Conservation (phyloP, 164 flowering plant species). For the Vitis riparia region DNA sequence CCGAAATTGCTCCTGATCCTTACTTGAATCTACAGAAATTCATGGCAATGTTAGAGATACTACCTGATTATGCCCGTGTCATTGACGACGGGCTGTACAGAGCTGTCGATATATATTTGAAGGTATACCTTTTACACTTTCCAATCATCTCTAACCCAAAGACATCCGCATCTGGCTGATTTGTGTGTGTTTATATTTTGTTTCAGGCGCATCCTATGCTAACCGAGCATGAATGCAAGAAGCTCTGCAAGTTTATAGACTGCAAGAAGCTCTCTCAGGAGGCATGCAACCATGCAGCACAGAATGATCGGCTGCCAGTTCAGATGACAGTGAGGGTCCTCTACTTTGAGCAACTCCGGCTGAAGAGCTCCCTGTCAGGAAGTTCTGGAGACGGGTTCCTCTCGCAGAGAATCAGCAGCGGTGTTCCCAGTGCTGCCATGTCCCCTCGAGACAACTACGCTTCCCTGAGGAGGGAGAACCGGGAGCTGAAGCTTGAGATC, state of each 20-base stretch:
- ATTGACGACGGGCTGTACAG: constrained; percentile 77
- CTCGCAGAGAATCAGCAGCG: constrained; percentile 70
- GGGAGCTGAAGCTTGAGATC: constrained; percentile 76
- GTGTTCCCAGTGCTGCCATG: constrained; percentile 69
- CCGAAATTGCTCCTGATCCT: constrained; percentile 87
- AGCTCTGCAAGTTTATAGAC: constrained; percentile 69
- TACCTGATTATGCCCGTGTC: constrained; percentile 80
- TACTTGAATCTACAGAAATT: constrained; percentile 54
- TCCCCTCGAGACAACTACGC: constrained; percentile 85
- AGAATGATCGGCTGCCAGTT: constrained; percentile 77
- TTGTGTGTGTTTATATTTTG: not conserved
- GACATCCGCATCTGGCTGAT: not conserved
- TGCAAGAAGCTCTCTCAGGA: constrained; percentile 82
- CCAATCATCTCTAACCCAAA: not conserved
- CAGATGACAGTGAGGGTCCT: constrained; percentile 67
- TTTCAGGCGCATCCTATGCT: constrained; percentile 64
- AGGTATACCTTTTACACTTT: constrained; percentile 36
- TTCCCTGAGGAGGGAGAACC: constrained; percentile 70
- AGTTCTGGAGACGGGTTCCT: constrained; percentile 52
- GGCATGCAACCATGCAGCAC: constrained; percentile 77
- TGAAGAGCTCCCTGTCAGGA: constrained; percentile 51
- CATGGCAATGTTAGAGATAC: constrained; percentile 51
- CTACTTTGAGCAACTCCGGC: constrained; percentile 67
- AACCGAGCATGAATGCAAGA: constrained; percentile 52
- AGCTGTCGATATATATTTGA: constrained; percentile 72